Conservation (phyloP, 202 grass and related monocot species). For the Setaria viridis region DNA sequence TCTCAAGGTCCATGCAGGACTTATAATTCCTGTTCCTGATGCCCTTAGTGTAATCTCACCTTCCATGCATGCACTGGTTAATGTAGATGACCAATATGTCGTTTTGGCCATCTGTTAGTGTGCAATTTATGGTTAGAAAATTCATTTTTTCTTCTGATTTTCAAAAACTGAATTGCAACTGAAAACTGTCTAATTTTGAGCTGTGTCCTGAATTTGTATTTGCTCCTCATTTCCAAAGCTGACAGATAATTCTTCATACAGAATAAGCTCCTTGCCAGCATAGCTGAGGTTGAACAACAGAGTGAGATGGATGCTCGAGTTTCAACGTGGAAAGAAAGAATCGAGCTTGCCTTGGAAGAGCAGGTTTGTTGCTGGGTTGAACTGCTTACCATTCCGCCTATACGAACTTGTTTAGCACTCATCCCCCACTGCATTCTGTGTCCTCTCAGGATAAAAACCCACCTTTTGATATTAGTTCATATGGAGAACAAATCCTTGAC, state of each 20-base stretch:
- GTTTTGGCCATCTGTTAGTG: no score
- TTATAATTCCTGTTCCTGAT: no score
- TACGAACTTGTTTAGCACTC: slow-evolving; percentile 25
- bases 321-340: slow-evolving; percentile 94
- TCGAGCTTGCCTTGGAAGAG: slow-evolving; percentile 86
- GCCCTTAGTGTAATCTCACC: background rate
- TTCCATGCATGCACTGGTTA: background rate
- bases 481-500: slow-evolving; percentile 82
- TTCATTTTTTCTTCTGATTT: slow-evolving; percentile 24
- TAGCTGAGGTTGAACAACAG: slow-evolving; percentile 83
- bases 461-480: slow-evolving; percentile 94
- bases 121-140: background rate
- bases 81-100: background rate
- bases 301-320: slow-evolving; percentile 90
- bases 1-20: no score
- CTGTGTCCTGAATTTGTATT: background rate
- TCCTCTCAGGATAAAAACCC: slow-evolving; percentile 74
- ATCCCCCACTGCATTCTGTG: slow-evolving; percentile 8
- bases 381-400: slow-evolving; percentile 3
- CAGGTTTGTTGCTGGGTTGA: slow-evolving; percentile 60
- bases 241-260: slow-evolving; percentile 43
- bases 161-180: background rate
- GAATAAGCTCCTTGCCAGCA: slow-evolving; percentile 84
- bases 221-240: slow-evolving; percentile 35
- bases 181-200: slow-evolving; percentile 5